A percentile compares a stretch with the other conserved stretches of the same genome.
These are phyloP conservation scores for Arthrobotrys pseudoclavata DNA, from an alignment of 2,329 filamentous ascomycete species.

Conservation along the genomic window DNA sequence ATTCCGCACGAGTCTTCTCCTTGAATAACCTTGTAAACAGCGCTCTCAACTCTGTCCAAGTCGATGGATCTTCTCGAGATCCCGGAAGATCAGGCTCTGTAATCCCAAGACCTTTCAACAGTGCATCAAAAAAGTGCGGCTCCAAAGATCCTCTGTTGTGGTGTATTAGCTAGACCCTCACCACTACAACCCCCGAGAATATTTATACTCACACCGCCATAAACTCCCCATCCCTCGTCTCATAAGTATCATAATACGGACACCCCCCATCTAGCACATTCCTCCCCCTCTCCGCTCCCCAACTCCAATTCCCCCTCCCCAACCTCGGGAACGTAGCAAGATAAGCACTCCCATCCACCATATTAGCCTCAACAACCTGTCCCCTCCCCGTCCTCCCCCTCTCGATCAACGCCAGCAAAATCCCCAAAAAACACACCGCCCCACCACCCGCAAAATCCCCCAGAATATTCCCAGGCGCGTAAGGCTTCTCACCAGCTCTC, in stretches of 20 bases:
- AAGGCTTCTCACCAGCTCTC: conserved; percentile 72
- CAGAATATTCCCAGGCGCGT: conserved; percentile 84
- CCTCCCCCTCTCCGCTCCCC: conserved; percentile 75
- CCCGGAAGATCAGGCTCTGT: conserved; percentile 68
- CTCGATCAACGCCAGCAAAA: conserved; percentile 82
- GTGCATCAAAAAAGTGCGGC: conserved; percentile 81
- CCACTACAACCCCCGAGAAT: not conserved
- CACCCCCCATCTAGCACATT: conserved; percentile 82
- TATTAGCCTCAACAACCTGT: conserved; percentile 94
- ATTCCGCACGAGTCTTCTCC: conserved; percentile 78
- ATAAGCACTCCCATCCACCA: conserved; percentile 91
- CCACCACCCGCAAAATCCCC: conserved; percentile 94
- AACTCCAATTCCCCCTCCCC: conserved; percentile 74
- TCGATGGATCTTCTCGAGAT: conserved; percentile 72
- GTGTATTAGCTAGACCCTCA: not conserved
- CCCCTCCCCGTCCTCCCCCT: conserved; percentile 76
- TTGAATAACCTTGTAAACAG: conserved; percentile 77
- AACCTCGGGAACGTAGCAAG: conserved; percentile 83
- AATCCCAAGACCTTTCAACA: conserved; percentile 78
- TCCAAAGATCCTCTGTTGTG: conserved; percentile 82
- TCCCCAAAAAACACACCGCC: conserved; percentile 82
- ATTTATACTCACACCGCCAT: conserved; percentile 75
- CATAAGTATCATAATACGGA: conserved; percentile 91
- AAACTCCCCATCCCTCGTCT: conserved; percentile 81
- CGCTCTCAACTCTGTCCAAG: conserved; percentile 77